These are phyloP conservation scores for Candida wancherniae DNA, from an alignment of 805 yeast genomes.

Conservation along the genomic window DNA sequence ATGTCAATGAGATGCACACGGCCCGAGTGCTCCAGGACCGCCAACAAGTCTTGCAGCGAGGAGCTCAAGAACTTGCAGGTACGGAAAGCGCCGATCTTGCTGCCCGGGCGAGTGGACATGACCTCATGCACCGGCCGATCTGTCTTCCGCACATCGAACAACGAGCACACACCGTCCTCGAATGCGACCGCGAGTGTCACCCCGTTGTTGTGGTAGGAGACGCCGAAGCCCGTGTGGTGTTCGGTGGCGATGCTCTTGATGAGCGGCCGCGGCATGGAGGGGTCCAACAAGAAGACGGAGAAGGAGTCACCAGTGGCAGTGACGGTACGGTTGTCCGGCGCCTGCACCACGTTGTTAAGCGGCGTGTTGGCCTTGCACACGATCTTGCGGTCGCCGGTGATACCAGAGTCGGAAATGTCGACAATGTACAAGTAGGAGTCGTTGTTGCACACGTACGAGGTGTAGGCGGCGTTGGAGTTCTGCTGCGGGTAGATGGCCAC, in stretches of 20 bases:
- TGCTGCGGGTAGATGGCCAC: conserved; percentile 45
- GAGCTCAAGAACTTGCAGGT: conserved; percentile 48
- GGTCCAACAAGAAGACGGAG: conserved; percentile 54
- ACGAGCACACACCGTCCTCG: conserved; percentile 76
- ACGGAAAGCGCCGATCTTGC: conserved; percentile 63
- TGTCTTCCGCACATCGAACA: conserved; percentile 72
- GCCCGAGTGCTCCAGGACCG: conserved; percentile 80
- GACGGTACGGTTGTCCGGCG: conserved; percentile 42
- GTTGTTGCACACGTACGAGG: conserved; percentile 75
- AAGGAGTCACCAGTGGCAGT: conserved; percentile 75
- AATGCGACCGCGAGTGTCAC: conserved; percentile 70
- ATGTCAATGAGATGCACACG: conserved; percentile 82
- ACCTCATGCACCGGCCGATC: conserved; percentile 47
- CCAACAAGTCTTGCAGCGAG: conserved; percentile 69
- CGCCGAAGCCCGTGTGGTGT: conserved; percentile 80
- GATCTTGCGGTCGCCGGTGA: conserved; percentile 37
- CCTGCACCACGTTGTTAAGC: conserved; percentile 63
- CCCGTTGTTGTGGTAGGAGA: conserved; percentile 74
- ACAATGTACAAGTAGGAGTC: conserved; percentile 68
- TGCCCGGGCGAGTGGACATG: conserved; percentile 53
- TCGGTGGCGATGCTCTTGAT: conserved; percentile 45
- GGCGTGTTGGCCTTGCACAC: conserved; percentile 55
- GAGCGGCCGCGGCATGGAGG: conserved; percentile 27
- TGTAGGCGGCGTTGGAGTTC: conserved; percentile 34
- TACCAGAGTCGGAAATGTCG: conserved; percentile 47